Conservation (phyloP, 1,139 yeast genomes). For the Saccharomycopsis hybrid region DNA sequence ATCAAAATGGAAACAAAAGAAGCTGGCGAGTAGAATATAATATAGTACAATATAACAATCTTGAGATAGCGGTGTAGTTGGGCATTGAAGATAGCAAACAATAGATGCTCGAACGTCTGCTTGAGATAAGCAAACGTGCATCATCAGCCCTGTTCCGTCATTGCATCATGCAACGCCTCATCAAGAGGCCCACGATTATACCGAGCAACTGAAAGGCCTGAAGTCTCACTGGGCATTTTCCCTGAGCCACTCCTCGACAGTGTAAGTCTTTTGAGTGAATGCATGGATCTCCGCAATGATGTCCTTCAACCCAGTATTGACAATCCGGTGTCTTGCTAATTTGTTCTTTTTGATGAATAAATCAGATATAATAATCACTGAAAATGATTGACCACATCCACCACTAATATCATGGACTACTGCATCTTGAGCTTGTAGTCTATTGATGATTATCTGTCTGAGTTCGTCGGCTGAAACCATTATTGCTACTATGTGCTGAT, state of each 20-base stretch:
- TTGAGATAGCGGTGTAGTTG: no score
- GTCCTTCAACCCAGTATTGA: conserved; percentile 69
- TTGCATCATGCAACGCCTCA: no score
- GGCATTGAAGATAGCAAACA: no score
- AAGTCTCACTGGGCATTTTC: neutral
- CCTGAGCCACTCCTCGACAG: conserved; percentile 62
- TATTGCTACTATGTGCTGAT: neutral
- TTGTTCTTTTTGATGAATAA: conserved; percentile 76
- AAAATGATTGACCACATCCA: conserved; percentile 82
- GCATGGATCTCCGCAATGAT: conserved; percentile 89
- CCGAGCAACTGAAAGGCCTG: no score
- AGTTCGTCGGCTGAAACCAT: conserved; percentile 26
- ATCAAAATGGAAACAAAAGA: no score
- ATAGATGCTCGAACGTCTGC: no score
- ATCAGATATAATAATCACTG: conserved; percentile 78
- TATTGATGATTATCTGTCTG: conserved; percentile 41
- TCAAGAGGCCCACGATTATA: no score
- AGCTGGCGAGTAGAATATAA: no score
- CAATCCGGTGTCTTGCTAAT: conserved; percentile 78
- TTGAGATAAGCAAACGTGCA: no score
- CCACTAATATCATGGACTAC: conserved; percentile 64
- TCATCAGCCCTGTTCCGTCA: no score
- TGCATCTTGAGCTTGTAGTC: conserved; percentile 47
- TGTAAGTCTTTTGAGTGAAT: conserved; percentile 82
- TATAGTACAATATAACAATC: no score